Evolutionary conservation across 2,329 filamentous ascomycete genomes (phyloP).

Genomic region (Ophiocordyceps unilateralis): DNA sequence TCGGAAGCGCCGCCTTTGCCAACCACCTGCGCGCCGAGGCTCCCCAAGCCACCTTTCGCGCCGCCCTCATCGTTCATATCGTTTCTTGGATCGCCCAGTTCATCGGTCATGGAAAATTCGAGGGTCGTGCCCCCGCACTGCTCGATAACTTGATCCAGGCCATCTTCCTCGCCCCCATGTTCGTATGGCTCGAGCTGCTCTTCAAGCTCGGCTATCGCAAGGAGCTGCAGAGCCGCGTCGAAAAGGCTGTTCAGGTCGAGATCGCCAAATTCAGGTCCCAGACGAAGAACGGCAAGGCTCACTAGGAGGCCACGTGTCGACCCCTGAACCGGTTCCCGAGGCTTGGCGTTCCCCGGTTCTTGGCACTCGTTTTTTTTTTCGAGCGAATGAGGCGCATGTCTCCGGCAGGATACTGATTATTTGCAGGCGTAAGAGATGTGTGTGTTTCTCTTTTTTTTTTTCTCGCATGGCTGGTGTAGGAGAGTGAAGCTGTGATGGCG

Average conservation of each 20-base stretch:
- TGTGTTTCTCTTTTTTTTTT: not conserved
- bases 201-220: slow-evolving; percentile 83
- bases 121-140: slow-evolving; percentile 73
- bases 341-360: not conserved
- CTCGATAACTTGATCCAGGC: slow-evolving; percentile 87
- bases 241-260: slow-evolving; percentile 58
- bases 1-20: slow-evolving; percentile 55
- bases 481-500: too few species aligned
- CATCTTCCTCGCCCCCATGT: slow-evolving; percentile 82
- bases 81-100: slow-evolving; percentile 80
- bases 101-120: slow-evolving; percentile 76
- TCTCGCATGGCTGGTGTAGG: too few species aligned
- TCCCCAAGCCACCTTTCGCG: slow-evolving; percentile 29
- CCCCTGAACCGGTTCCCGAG: too few species aligned
- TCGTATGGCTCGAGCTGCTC: slow-evolving; percentile 89
- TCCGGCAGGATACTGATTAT: not conserved
- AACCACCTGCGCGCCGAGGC: slow-evolving; percentile 55
- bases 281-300: slow-evolving; percentile 36
- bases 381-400: not conserved
- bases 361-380: not conserved
- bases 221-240: slow-evolving; percentile 67
- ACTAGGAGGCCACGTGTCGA: slow-evolving; percentile 14
- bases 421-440: not conserved
- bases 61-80: slow-evolving; percentile 50
- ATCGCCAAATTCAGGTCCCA: slow-evolving; percentile 54